phyloP scores from a whole-genome alignment of 306 rosid genomes.

The Citrullus amarus region DNA sequence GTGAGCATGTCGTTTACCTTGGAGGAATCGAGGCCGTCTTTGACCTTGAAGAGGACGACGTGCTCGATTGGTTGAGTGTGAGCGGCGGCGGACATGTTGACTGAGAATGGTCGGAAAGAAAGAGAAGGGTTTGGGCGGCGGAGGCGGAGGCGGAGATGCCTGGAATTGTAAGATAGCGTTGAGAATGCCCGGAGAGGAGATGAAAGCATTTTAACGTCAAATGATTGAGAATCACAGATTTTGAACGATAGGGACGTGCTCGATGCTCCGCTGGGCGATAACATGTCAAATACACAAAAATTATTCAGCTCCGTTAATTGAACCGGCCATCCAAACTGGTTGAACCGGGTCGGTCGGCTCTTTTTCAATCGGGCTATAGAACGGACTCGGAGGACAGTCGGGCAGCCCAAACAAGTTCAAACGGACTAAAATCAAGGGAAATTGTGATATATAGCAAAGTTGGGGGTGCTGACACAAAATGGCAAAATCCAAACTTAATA shows the following conservation, averaged over 20 bases:
- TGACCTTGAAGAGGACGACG: conserved; percentile 79
- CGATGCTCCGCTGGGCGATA: no score
- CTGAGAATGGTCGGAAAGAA: conserved; percentile 11
- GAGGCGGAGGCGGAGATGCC: conserved; percentile 5
- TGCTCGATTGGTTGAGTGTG: conserved; percentile 40
- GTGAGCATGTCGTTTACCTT: conserved; percentile 44
- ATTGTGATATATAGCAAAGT: no score
- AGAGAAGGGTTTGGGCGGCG: neutral
- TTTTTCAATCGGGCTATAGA: no score
- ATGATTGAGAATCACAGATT: neutral
- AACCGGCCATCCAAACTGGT: no score
- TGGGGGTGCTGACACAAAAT: no score
- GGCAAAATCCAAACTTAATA: no score
- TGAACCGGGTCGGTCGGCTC: no score
- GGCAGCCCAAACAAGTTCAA: no score
- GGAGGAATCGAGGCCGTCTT: conserved; percentile 46
- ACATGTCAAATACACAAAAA: no score
- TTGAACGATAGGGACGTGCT: neutral
- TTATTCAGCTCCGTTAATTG: no score
- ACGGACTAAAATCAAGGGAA: no score
- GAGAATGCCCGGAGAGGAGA: neutral
- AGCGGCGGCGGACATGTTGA: conserved; percentile 18
- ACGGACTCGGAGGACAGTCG: no score
- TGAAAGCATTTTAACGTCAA: neutral
- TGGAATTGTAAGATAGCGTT: conserved; percentile 14